phyloP scores from a whole-genome alignment of 179 eudicot genomes.

The Sideroxylon spinosum region DNA sequence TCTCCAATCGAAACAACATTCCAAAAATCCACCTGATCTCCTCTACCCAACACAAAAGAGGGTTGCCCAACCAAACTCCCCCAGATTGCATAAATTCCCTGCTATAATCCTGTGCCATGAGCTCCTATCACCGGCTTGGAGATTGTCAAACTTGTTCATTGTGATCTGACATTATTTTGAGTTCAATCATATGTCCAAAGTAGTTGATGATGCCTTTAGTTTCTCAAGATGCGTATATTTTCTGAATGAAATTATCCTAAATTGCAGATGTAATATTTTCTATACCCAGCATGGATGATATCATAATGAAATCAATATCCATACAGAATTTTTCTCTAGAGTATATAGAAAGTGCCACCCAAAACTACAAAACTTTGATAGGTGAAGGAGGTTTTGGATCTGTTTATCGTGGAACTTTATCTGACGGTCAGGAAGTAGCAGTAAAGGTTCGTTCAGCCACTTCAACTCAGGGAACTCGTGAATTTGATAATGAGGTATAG shows the following conservation, averaged over 20 bases:
- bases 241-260: neutral
- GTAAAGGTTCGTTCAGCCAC: constrained; percentile 60
- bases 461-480: constrained; percentile 59
- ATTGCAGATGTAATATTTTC: constrained; percentile 46
- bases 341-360: constrained; percentile 39
- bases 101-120: too few relatives aligned
- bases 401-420: constrained; percentile 48
- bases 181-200: neutral
- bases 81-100: too few relatives aligned
- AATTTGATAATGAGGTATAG: constrained; percentile 51
- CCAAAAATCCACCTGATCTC: too few relatives aligned
- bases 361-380: constrained; percentile 43
- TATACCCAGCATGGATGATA: constrained; percentile 38
- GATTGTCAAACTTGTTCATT: neutral
- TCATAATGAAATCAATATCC: constrained; percentile 31
- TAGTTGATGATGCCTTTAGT: constrained; percentile 3
- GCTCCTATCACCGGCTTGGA: too few relatives aligned
- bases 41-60: too few relatives aligned
- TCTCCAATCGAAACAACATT: too few relatives aligned
- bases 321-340: constrained; percentile 37
- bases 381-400: constrained; percentile 66
- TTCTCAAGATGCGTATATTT: neutral
- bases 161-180: neutral
- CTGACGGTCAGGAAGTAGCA: constrained; percentile 55
- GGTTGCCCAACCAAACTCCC: too few relatives aligned